A percentile compares a stretch with the other conserved stretches of the same genome.
phyloP scores from a whole-genome alignment of 2,329 filamentous ascomycete species.

The Xylaria sp. region DNA sequence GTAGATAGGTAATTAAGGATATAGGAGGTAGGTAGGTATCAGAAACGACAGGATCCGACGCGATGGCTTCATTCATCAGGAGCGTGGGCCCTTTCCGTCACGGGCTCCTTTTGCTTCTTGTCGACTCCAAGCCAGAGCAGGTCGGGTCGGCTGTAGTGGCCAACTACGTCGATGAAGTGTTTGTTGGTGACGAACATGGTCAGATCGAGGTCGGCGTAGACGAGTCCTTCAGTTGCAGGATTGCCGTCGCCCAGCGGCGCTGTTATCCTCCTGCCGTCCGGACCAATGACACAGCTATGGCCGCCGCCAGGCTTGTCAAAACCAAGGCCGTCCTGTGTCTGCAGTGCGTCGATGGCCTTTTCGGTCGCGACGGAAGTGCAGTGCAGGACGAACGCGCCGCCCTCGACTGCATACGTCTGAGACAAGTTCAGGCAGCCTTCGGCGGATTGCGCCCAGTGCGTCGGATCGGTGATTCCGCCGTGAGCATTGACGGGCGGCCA shows the following conservation, averaged over 20 bases:
- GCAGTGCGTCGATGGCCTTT: conserved; percentile 10
- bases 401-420: conserved; percentile 53
- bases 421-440: conserved; percentile 34
- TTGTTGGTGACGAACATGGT: conserved; percentile 37
- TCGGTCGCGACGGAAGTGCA: conserved; percentile 43
- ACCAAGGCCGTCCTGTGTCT: conserved; percentile 34
- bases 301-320: not conserved
- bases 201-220: conserved; percentile 45
- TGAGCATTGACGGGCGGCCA: conserved; percentile 37
- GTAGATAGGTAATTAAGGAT: too few relatives aligned
- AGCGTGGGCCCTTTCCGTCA: conserved; percentile 1
- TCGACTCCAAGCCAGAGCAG: conserved; percentile 43
- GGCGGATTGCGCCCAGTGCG: conserved; percentile 31
- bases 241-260: conserved; percentile 34
- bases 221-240: conserved; percentile 38
- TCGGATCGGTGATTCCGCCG: conserved; percentile 2
- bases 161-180: conserved; percentile 41
- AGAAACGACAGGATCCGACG: too few relatives aligned
- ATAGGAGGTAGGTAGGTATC: too few relatives aligned
- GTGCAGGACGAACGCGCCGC: conserved; percentile 50
- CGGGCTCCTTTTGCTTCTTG: conserved; percentile 19
- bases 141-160: conserved; percentile 48
- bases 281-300: conserved; percentile 39
- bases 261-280: conserved; percentile 33
- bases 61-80: not conserved